These are phyloP conservation scores for Volvox africanus DNA, from an alignment of 139 green algal genomes.

Conservation along the genomic window DNA sequence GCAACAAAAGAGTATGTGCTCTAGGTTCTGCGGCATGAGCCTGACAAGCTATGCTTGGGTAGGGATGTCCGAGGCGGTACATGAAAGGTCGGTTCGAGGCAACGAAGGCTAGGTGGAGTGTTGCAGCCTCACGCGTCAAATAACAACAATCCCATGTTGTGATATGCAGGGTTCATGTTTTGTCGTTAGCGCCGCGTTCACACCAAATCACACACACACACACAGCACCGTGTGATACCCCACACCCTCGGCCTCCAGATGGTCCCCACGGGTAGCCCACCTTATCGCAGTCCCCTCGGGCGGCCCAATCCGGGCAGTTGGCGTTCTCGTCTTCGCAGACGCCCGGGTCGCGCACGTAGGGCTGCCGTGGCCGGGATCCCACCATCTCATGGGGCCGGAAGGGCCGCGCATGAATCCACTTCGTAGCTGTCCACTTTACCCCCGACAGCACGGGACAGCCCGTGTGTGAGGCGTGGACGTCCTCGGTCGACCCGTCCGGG, in stretches of 20 bases:
- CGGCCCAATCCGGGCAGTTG: slow-evolving; percentile 42
- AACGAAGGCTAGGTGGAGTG: too few species aligned
- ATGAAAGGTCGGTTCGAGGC: too few species aligned
- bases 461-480: slow-evolving; percentile 57
- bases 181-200: background rate
- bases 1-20: too few species aligned
- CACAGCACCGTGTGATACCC: too few species aligned
- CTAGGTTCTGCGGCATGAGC: too few species aligned
- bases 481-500: slow-evolving; percentile 48
- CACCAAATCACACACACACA: background rate
- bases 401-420: slow-evolving; percentile 66
- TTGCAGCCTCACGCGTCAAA: too few species aligned
- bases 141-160: too few species aligned
- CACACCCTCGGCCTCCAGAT: background rate
- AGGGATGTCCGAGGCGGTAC: too few species aligned
- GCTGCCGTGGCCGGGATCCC: background rate
- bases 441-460: slow-evolving; percentile 59
- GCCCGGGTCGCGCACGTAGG: slow-evolving; percentile 44
- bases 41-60: too few species aligned
- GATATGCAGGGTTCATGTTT: too few species aligned
- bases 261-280: background rate
- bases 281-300: slow-evolving; percentile 47
- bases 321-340: slow-evolving; percentile 36
- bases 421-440: slow-evolving; percentile 68
- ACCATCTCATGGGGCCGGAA: slow-evolving; percentile 55